Evolutionary conservation across 805 yeast species (phyloP), one percentile per base, ranked within the genome.

Genomic region (Millerozyma miso): DNA sequence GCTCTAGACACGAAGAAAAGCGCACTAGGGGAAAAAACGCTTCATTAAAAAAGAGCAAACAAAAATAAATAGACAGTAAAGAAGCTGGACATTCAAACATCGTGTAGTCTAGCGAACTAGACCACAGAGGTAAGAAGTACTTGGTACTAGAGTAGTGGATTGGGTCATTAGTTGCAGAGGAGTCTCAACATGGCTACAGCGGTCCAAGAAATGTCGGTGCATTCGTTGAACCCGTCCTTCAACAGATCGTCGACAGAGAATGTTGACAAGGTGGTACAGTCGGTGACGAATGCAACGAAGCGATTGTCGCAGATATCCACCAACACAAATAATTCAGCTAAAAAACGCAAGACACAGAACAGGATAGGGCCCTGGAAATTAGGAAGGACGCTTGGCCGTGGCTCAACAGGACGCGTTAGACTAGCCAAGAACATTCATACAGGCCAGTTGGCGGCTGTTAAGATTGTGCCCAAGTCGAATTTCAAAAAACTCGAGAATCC

Each of bases 281-380:
- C 69, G 20, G 75, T 69, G 37, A 68, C 75, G 32, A 66, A 65
- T 46, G 76, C 76, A 33, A 65, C 74, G 34, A 74, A 75, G 48
- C 57, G 81, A 39, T 60, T 76, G 35, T 76, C 80, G 7, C 81
- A 76, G 54, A 58, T 73, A 54, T 57, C 74, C 34, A 69, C 77
- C 40, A 63, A 60, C 47, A 70, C 76, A 17, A 64, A 61, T 47
- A 65, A 58, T 51, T 69, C 65, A 12, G 60, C 60, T 42, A 64
- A 67, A 61, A 77, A 55, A 63, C 71, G 73, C 37, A 62, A 67
- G 45, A 51, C 51, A 45, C 80, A 76, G 52, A 75, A 76, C 49
- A 74, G 80, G 52, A 82, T 93, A 36, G 99, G 99, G 2, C 97
- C 99, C 1, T 93, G 99, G 99, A 86, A 88, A 59, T 71, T 93